Percentiles rank a stretch among this genome's conserved stretches.
These are phyloP conservation scores for Candida krabiensis DNA, from an alignment of 805 yeast species.

Conservation along the genomic window DNA sequence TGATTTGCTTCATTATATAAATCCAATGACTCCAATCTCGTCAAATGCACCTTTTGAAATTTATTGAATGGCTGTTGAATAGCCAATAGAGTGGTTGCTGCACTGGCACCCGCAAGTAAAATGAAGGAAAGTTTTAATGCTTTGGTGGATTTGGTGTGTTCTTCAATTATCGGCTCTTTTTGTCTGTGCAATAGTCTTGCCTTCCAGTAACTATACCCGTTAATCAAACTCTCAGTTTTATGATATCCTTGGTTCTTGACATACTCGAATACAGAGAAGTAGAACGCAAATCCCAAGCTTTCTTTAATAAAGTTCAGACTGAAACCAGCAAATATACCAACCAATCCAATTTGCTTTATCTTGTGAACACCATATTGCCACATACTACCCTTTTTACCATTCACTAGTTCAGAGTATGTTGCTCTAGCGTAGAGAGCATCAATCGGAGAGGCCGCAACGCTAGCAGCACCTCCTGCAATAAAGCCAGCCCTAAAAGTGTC, in stretches of 20 bases:
- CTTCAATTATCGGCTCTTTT: constrained; percentile 15
- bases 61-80: constrained; percentile 83
- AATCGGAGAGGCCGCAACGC: constrained; percentile 90
- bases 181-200: constrained; percentile 23
- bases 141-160: constrained; percentile 32
- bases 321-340: constrained; percentile 90
- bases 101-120: constrained; percentile 82
- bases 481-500: constrained; percentile 81
- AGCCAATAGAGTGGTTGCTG: constrained; percentile 72
- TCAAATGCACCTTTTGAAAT: constrained; percentile 75
- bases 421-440: constrained; percentile 89
- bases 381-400: constrained; percentile 65
- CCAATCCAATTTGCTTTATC: constrained; percentile 68
- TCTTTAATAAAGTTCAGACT: constrained; percentile 78
- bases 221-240: constrained; percentile 44
- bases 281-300: constrained; percentile 77
- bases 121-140: constrained; percentile 68
- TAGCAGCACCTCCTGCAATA: constrained; percentile 82
- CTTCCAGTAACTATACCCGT: constrained; percentile 39
- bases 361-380: constrained; percentile 77
- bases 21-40: constrained; percentile 79
- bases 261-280: constrained; percentile 77
- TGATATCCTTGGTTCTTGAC: constrained; percentile 69
- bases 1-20: constrained; percentile 45
- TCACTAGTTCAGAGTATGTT: constrained; percentile 68